Evolutionary conservation across 2,329 filamentous ascomycete species (phyloP).

Genomic region (Dothidotthia symphoricarpi): DNA sequence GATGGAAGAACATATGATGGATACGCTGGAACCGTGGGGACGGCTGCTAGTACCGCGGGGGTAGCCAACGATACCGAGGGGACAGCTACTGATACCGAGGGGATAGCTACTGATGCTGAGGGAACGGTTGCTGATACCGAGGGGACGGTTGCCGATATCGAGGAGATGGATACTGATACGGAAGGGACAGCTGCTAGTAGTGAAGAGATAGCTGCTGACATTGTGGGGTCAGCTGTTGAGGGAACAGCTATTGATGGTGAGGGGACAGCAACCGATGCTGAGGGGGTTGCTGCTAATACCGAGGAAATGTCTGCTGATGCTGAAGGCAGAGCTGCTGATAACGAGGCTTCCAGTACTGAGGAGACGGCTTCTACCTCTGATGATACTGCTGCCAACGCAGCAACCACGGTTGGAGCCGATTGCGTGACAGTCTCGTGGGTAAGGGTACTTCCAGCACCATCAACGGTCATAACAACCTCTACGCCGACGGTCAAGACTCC

Average conservation of each 20-base stretch:
- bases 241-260: constrained; percentile 1
- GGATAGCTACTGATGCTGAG: too few species aligned
- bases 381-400: constrained; percentile 5
- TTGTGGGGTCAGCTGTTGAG: background rate
- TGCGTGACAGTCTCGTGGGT: constrained; percentile 25
- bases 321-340: background rate
- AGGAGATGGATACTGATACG: too few species aligned
- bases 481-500: constrained; percentile 31
- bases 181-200: too few species aligned
- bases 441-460: constrained; percentile 29
- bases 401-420: constrained; percentile 3
- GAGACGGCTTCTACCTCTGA: background rate
- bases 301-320: too few species aligned
- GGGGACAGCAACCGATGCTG: too few species aligned
- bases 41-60: too few species aligned
- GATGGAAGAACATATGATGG: constrained; percentile 14
- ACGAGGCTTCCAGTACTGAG: too few species aligned
- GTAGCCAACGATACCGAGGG: background rate
- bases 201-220: too few species aligned
- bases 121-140: background rate
- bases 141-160: constrained; percentile 7
- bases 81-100: background rate
- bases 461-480: constrained; percentile 32
- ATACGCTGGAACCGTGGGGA: constrained; percentile 14
- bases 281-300: too few species aligned